These are phyloP conservation scores for Musa balbisiana DNA, from an alignment of 202 grass and related monocot genomes.

Conservation along the genomic window DNA sequence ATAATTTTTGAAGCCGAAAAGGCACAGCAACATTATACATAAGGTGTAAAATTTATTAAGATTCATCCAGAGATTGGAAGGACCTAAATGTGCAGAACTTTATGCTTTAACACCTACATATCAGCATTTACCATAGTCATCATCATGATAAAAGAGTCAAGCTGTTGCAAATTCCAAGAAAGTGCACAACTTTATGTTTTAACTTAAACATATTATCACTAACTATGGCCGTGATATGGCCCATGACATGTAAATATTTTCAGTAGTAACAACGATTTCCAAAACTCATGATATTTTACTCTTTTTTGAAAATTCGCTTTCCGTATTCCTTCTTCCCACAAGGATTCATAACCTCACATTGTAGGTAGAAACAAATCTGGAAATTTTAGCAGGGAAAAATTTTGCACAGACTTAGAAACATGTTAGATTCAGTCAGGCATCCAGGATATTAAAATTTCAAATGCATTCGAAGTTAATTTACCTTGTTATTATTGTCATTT, in stretches of 20 bases:
- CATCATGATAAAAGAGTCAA: not conserved
- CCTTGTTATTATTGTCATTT: no score
- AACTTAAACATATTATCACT: no score
- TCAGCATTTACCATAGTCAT: no score
- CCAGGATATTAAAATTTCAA: no score
- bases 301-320: not conserved
- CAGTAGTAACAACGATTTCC: no score
- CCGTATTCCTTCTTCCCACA: not conserved
- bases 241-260: no score
- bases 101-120: not conserved
- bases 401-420: no score
- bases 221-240: no score
- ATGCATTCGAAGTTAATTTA: no score
- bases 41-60: not conserved
- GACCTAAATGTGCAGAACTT: not conserved
- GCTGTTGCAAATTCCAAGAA: not conserved
- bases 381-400: not conserved
- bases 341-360: not conserved
- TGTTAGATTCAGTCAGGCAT: no score
- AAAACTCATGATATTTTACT: no score
- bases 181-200: no score
- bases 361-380: not conserved
- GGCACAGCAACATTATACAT: not conserved
- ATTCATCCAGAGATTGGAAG: not conserved
- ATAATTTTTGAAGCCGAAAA: slow-evolving; percentile 1